phyloP scores from a whole-genome alignment of 352 stramenopile species.

The Phytophthora sp. region DNA sequence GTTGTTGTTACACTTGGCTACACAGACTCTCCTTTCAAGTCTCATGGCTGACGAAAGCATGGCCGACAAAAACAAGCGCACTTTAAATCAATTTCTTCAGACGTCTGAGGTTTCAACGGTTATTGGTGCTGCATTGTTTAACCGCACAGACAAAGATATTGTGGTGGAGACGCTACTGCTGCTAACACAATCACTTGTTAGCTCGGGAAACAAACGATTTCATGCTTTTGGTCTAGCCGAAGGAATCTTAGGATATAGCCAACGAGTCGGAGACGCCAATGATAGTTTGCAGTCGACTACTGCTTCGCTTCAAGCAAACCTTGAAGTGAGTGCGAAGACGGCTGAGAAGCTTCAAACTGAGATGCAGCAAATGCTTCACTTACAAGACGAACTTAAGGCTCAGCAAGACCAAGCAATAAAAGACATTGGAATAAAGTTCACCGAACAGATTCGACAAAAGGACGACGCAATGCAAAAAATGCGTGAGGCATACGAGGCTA shows the following conservation, averaged over 20 bases:
- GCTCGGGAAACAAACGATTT: conserved; percentile 67
- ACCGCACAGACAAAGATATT: conserved; percentile 65
- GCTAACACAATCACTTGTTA: conserved; percentile 52
- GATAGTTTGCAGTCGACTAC: conserved; percentile 70
- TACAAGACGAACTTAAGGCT: conserved; percentile 59
- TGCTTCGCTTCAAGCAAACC: conserved; percentile 50
- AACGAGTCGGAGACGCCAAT: conserved; percentile 54
- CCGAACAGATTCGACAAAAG: conserved; percentile 74
- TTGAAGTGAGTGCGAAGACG: conserved; percentile 46
- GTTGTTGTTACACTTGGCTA: not conserved
- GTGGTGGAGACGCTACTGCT: conserved; percentile 70
- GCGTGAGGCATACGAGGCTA: conserved; percentile 65
- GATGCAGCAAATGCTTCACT: conserved; percentile 60
- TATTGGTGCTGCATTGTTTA: conserved; percentile 66
- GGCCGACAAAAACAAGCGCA: conserved; percentile 69
- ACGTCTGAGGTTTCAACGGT: conserved; percentile 72
- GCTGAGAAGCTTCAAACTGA: conserved; percentile 65
- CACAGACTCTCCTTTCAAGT: conserved; percentile 66
- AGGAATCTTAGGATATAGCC: conserved; percentile 59
- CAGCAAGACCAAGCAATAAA: conserved; percentile 76
- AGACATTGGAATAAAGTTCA: conserved; percentile 57
- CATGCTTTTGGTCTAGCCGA: conserved; percentile 66
- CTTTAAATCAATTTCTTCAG: conserved; percentile 73
- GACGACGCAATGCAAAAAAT: conserved; percentile 64
- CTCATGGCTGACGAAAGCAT: conserved; percentile 56